Percentiles rank a stretch among this genome's conserved stretches.
Conservation (phyloP, 371 early-diverging fungal species). For the Syncephalis plumigaleata region DNA sequence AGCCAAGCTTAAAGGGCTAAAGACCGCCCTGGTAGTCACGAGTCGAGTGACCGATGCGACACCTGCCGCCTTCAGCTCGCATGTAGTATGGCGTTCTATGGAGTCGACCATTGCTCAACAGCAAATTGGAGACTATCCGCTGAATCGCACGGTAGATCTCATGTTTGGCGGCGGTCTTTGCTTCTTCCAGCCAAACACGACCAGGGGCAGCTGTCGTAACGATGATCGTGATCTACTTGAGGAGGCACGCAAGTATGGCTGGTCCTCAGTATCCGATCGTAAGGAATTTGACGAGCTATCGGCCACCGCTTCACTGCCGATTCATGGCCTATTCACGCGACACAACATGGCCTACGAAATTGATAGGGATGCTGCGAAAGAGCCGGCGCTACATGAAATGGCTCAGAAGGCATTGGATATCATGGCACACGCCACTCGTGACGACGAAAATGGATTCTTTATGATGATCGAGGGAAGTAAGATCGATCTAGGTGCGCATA, state of each 20-base stretch:
- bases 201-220: constrained; percentile 36
- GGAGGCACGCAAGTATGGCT: constrained; percentile 29
- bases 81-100: constrained; percentile 53
- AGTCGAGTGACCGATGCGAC: constrained; percentile 87
- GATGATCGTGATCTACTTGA: constrained; percentile 46
- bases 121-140: constrained; percentile 65
- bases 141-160: constrained; percentile 69
- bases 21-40: constrained; percentile 84
- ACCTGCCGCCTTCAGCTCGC: constrained; percentile 63
- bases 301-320: constrained; percentile 29
- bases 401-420: constrained; percentile 50
- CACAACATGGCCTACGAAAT: constrained; percentile 82
- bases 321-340: constrained; percentile 51
- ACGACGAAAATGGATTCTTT: constrained; percentile 60
- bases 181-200: constrained; percentile 50
- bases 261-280: constrained; percentile 27
- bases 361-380: constrained; percentile 41
- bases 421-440: constrained; percentile 20
- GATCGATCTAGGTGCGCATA: constrained; percentile 68
- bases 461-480: constrained; percentile 91
- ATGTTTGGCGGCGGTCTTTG: constrained; percentile 87
- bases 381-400: constrained; percentile 83
- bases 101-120: constrained; percentile 77
- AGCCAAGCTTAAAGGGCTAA: constrained; percentile 58
- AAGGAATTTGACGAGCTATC: constrained; percentile 36